These are phyloP conservation scores for Schizonepeta tenuifolia DNA, from an alignment of 257 asterid genomes.

Conservation along the genomic window DNA sequence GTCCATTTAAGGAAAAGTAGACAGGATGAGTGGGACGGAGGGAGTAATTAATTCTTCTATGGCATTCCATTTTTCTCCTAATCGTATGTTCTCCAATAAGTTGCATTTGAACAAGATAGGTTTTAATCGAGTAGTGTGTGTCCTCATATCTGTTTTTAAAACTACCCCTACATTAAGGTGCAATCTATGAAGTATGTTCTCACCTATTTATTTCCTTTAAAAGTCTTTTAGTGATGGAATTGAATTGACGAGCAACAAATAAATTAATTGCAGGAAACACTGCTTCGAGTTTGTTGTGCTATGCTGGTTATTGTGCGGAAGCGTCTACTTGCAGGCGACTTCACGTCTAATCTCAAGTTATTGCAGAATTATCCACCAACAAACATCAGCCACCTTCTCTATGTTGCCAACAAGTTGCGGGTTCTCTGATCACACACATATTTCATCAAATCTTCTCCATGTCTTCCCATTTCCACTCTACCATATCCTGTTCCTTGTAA, in stretches of 20 bases:
- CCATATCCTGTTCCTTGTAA: slow-evolving; percentile 23
- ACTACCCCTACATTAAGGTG: neutral
- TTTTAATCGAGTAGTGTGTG: neutral
- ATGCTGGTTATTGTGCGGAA: slow-evolving; percentile 85
- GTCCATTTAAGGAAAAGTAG: too few species aligned
- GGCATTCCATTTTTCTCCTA: neutral
- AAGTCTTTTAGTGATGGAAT: neutral
- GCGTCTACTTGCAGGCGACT: slow-evolving; percentile 93
- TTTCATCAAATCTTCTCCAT: neutral
- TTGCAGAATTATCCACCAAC: slow-evolving; percentile 87
- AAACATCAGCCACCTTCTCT: slow-evolving; percentile 89
- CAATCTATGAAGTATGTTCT: neutral
- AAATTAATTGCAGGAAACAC: slow-evolving; percentile 67
- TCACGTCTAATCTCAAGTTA: slow-evolving; percentile 86
- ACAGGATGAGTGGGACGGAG: too few species aligned
- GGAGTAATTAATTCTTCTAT: slow-evolving; percentile 1
- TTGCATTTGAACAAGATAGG: neutral
- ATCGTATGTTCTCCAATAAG: neutral
- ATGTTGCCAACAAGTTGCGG: slow-evolving; percentile 86
- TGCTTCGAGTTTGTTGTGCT: slow-evolving; percentile 88
- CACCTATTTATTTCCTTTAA: neutral
- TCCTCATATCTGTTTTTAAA: neutral
- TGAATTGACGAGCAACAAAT: slow-evolving; percentile 11
- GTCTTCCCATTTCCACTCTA: slow-evolving; percentile 7
- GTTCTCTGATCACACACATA: slow-evolving; percentile 30